Evolutionary conservation across 495 filamentous ascomycete genomes (phyloP).

Genomic region (Beverwykella pulmonaria): DNA sequence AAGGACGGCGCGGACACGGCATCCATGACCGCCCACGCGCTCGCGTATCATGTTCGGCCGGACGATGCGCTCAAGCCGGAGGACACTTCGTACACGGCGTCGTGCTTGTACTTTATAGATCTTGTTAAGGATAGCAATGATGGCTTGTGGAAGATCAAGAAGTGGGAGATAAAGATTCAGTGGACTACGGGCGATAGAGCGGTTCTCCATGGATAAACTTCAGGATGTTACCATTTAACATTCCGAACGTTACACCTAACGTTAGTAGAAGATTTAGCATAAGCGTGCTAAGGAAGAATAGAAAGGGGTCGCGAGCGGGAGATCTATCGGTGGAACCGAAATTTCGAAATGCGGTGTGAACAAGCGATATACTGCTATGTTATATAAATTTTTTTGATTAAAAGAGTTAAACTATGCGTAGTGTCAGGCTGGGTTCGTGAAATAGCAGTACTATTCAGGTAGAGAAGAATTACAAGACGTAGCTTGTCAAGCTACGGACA

Average conservation of each 20-base stretch:
- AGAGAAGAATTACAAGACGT: no score
- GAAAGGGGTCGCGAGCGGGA: conserved; percentile 9
- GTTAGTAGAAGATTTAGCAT: conserved; percentile 12
- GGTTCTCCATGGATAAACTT: conserved; percentile 17
- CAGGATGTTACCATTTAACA: neutral
- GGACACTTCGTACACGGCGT: conserved; percentile 21
- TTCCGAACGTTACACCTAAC: conserved; percentile 10
- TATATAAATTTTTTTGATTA: no score
- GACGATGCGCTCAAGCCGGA: conserved; percentile 30
- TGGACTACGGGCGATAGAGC: conserved; percentile 36
- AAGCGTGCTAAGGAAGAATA: conserved; percentile 6
- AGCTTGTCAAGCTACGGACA: no score
- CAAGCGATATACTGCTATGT: no score
- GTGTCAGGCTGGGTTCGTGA: no score
- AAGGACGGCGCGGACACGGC: conserved; percentile 33
- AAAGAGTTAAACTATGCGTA: no score
- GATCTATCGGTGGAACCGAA: conserved; percentile 12
- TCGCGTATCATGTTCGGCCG: conserved; percentile 34
- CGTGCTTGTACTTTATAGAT: conserved; percentile 27
- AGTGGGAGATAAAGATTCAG: conserved; percentile 31
- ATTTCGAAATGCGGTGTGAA: no score
- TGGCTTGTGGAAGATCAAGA: conserved; percentile 38
- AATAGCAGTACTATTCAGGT: no score
- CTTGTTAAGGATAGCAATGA: conserved; percentile 33
- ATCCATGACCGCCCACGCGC: conserved; percentile 24